Conservation (phyloP, 2,329 filamentous ascomycete genomes). For the Chaetomium olivaceum region DNA sequence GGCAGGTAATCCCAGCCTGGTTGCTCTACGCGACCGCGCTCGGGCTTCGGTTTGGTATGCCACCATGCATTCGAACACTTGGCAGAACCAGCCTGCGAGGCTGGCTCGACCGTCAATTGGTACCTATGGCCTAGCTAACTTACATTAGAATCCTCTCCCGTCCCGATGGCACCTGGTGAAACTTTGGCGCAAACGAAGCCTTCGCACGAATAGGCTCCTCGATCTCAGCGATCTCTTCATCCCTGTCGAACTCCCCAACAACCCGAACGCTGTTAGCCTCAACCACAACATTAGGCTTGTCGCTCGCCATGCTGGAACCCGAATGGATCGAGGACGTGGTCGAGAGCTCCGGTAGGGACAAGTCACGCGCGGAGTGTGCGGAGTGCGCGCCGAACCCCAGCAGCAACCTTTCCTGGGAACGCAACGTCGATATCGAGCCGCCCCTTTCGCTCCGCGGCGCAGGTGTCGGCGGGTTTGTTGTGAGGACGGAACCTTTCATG, state of each 20-base stretch:
- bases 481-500: background rate
- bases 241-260: background rate
- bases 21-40: background rate
- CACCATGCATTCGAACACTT: background rate
- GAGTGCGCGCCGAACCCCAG: constrained; percentile 5
- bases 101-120: background rate
- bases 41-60: background rate
- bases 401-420: constrained; percentile 10
- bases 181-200: constrained; percentile 7
- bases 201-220: constrained; percentile 22
- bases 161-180: background rate
- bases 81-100: background rate
- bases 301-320: background rate
- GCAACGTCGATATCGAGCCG: background rate
- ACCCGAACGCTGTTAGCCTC: constrained; percentile 12
- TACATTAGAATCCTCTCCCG: background rate
- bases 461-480: background rate
- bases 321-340: constrained; percentile 12
- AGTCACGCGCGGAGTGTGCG: background rate
- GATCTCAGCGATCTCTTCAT: constrained; percentile 9
- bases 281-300: background rate
- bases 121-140: background rate
- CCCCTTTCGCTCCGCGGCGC: constrained; percentile 3
- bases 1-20: background rate
- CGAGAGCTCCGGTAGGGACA: constrained; percentile 11